phyloP scores from a whole-genome alignment of 306 rosid genomes.

The Dalbergia oliveri region DNA sequence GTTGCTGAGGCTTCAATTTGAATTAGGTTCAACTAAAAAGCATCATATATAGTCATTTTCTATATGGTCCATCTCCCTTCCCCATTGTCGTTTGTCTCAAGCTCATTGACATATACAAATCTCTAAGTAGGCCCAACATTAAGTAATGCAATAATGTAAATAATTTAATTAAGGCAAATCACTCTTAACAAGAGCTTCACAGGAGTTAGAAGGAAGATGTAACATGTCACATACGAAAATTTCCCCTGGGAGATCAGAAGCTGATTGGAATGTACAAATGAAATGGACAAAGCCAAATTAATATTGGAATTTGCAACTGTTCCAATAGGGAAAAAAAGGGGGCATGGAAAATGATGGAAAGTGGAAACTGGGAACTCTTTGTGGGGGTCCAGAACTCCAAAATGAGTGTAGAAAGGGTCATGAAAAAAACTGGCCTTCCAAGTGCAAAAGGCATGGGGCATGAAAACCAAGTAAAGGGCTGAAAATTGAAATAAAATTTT shows the following conservation, averaged over 20 bases:
- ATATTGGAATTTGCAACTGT: conserved; percentile 24
- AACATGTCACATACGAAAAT: not conserved
- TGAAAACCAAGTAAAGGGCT: not conserved
- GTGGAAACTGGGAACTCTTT: not conserved
- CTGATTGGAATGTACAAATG: not conserved
- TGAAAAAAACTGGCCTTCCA: not conserved
- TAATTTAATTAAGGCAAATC: not conserved
- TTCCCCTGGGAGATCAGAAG: not conserved
- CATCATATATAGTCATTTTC: conserved; percentile 8
- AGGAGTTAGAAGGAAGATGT: not conserved
- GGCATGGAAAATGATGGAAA: not conserved
- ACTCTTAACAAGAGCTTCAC: not conserved
- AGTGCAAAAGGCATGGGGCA: conserved; percentile 13
- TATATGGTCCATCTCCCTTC: conserved; percentile 8
- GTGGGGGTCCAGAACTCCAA: not conserved
- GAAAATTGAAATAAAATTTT: not conserved
- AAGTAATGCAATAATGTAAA: not conserved
- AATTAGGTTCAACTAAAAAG: conserved; percentile 45
- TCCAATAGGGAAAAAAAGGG: not conserved
- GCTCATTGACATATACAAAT: conserved; percentile 4
- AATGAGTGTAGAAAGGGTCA: not conserved
- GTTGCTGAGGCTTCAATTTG: conserved; percentile 4
- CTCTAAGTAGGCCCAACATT: conserved; percentile 9
- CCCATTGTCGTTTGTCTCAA: conserved; percentile 40
- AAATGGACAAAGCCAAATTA: not conserved